Base-by-base conservation (phyloP, 495 filamentous ascomycete species). In the Aspergillus saccharolyticus region DNA sequence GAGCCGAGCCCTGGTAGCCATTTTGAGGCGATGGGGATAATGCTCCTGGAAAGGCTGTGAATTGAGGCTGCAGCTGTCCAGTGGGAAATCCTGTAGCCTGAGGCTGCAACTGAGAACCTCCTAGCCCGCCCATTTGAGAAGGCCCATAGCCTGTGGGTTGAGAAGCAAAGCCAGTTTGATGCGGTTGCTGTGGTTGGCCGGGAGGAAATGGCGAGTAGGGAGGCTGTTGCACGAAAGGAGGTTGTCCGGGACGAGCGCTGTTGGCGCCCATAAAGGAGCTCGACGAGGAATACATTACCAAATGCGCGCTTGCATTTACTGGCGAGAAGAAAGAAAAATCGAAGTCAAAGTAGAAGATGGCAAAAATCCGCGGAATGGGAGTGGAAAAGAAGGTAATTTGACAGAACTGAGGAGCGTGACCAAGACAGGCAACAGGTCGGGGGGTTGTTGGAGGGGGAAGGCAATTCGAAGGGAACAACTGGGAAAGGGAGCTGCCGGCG, bases 211-310 rank as follows among this genome's bases (percentile, higher is more conserved):
- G 73, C 56, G 75, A 70, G 69, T 71, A 74, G 57, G 66, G 74
- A 74, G 55, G 79, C 57, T 75, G 75, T 59, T 75, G 77, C 55
- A 78, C 68, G 71, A 72, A 77, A 66, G 73, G 72, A 65, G 72
- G 73, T 72, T 83, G 81, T 56, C 85, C 87, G 9, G 89, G 88
- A 59, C 89, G 90, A 69, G 82, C 77, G 74, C 75, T 86, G 71
- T 85, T 89, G 71, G 78, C 83, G 73, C 90, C 89, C 59, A 94
- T 78, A 69, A 85, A 96, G 50, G 89, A 86, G 78, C 86, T 91
- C 57, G 90, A 89, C 67, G 87, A 89, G 44, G 91, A 92, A 77
- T 86, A 96, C 91, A 96, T 96, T 75, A 70, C 65, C 53, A 56
- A 68, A 56, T 54, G 53, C 53, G 55, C 57, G 60, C 53, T 64